Evolutionary conservation across 208 protist genomes (phyloP), one percentile per base, ranked within the genome.

Genomic region (Phytomonas sp.): DNA sequence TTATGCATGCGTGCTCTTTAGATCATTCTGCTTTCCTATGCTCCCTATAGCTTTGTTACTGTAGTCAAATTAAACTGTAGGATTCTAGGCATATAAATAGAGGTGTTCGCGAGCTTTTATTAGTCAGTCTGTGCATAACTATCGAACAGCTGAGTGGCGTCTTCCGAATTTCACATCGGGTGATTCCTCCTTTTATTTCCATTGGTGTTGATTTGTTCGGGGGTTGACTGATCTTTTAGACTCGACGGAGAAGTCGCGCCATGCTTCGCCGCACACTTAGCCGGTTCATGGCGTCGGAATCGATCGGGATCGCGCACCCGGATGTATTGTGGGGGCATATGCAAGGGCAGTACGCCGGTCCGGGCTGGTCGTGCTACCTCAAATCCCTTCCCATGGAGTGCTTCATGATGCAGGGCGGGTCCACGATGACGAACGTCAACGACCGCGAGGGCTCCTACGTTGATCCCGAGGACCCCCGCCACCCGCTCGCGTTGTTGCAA

Each of bases 321-420:
- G 90, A 95, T 80, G 82, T 93, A 28, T 46, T 92, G 53, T 95
- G 84, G 85, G 87, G 87, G 17, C 73, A 88, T 76, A 88, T 90
- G 87, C 83, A 93, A 51, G 82, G 74, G 26, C 80, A 87, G 69
- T 95, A 95, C 77, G 80, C 79, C 4, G 90, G 90, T 33, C 90
- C 87, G 20, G 90, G 90, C 2, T 95, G 90, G 90, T 70, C 78
- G 0, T 72, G 77, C n/a, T 85, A 82, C 63, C 81, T 92, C 63
- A 91, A 91, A 60, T 72, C 81, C 17, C 73, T 95, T 2, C 87
- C 90, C 3, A 76, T 89, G 23, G 87, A 95, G 64, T 82, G 77
- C 37, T 76, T 95, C 32, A 77, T 81, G 63, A 82, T 92, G 78
- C 85, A 91, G 68, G 87, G 90, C 46, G 87, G 87, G 29, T 79